These are phyloP conservation scores for Populus deltoides DNA, from an alignment of 345 rosid genomes.

Conservation along the genomic window DNA sequence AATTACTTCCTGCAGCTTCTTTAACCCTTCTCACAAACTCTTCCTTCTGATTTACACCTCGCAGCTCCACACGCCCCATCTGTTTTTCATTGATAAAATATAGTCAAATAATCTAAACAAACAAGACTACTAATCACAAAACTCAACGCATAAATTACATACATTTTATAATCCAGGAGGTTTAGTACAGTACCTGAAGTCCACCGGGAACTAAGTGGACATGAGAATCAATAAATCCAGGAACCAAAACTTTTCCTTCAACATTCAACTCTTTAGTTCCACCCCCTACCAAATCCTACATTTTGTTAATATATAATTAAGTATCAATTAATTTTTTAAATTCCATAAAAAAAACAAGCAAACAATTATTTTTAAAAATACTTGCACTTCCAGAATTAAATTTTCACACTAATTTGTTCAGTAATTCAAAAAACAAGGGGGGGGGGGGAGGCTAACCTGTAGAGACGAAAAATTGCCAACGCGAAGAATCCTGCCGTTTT, in stretches of 20 bases:
- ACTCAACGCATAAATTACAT: too few species aligned
- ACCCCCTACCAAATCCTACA: constrained; percentile 56
- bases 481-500: constrained; percentile 63
- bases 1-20: constrained; percentile 68
- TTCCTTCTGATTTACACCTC: constrained; percentile 53
- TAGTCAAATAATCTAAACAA: neutral
- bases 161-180: too few species aligned
- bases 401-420: neutral
- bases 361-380: neutral
- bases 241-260: constrained; percentile 74
- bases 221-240: constrained; percentile 94
- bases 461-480: constrained; percentile 64
- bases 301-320: neutral
- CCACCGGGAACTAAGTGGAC: constrained; percentile 77
- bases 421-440: neutral
- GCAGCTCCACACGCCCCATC: constrained; percentile 68
- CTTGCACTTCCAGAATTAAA: neutral
- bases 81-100: constrained; percentile 27
- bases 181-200: constrained; percentile 52
- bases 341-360: neutral
- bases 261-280: constrained; percentile 60
- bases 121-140: neutral
- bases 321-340: neutral
- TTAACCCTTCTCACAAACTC: constrained; percentile 70
- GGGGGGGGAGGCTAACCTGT: constrained; percentile 37